These are phyloP conservation scores for Panicum hallii DNA, from an alignment of 202 grass and related monocot genomes.

Conservation along the genomic window DNA sequence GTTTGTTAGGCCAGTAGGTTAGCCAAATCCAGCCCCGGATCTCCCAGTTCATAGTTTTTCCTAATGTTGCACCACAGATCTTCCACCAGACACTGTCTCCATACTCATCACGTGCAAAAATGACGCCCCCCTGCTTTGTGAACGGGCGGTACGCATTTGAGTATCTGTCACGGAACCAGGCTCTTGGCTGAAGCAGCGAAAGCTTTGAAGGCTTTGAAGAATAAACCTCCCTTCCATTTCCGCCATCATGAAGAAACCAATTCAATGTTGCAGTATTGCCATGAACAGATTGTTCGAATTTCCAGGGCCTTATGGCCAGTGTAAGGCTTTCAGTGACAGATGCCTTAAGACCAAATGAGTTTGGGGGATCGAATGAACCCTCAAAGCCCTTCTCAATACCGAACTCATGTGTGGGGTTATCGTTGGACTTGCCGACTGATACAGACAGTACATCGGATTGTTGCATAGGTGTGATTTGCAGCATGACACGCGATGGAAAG, in stretches of 20 bases:
- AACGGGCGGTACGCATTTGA: constrained; percentile 71
- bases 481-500: constrained; percentile 79
- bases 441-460: constrained; percentile 79
- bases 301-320: constrained; percentile 91
- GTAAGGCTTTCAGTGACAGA: constrained; percentile 60
- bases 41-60: constrained; percentile 82
- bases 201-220: constrained; percentile 83
- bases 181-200: constrained; percentile 70
- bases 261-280: constrained; percentile 64
- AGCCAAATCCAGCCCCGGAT: constrained; percentile 80
- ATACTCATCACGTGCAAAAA: constrained; percentile 91
- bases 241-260: constrained; percentile 85
- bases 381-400: constrained; percentile 72
- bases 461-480: constrained; percentile 87
- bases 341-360: constrained; percentile 66
- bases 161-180: constrained; percentile 87
- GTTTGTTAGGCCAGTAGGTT: constrained; percentile 96
- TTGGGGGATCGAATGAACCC: constrained; percentile 78
- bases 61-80: constrained; percentile 52
- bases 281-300: constrained; percentile 85
- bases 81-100: constrained; percentile 91
- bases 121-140: constrained; percentile 76
- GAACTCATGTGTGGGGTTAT: constrained; percentile 77
- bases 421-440: constrained; percentile 79
- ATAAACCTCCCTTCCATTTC: constrained; percentile 76